Percentiles rank a stretch among this genome's conserved stretches.
Conservation (phyloP, 2,329 filamentous ascomycete species). For the Sporothrix brasiliensis region DNA sequence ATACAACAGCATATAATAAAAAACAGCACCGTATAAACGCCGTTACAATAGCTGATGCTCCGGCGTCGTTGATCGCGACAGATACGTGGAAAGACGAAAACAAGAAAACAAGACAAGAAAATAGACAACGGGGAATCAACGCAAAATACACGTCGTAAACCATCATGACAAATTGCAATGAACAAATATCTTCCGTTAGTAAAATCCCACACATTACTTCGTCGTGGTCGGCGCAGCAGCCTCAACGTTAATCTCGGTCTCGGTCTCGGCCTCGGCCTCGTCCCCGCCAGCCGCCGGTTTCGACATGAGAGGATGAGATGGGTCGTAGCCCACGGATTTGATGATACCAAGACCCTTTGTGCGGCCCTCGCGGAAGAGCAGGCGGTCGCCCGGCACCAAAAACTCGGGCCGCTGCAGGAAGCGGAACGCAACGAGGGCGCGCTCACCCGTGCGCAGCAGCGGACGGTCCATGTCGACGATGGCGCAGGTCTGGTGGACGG, state of each 20-base stretch:
- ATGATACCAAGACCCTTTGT: slow-evolving; percentile 97
- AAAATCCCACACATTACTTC: not conserved
- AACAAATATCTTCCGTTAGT: not conserved
- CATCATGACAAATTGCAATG: not conserved
- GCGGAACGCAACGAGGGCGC: slow-evolving; percentile 90
- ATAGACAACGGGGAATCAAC: not conserved
- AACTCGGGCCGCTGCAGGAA: slow-evolving; percentile 96
- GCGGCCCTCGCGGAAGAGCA: slow-evolving; percentile 90
- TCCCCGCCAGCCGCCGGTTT: not conserved
- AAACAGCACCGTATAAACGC: not conserved
- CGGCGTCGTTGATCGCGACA: not conserved
- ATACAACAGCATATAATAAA: not conserved
- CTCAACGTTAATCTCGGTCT: too few species aligned
- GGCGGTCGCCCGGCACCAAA: slow-evolving; percentile 79
- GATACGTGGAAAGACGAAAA: not conserved
- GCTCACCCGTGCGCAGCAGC: slow-evolving; percentile 90
- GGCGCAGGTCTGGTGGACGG: slow-evolving; percentile 91
- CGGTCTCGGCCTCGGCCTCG: not conserved
- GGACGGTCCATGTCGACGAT: slow-evolving; percentile 98
- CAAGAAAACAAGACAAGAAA: not conserved
- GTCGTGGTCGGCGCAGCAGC: not conserved
- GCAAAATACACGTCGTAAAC: not conserved
- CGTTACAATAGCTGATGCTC: not conserved
- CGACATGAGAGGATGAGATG: slow-evolving; percentile 50
- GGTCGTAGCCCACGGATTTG: slow-evolving; percentile 86